phyloP scores from a whole-genome alignment of 768 basidiomycete species.

The Strobilomyces echinocephalus region DNA sequence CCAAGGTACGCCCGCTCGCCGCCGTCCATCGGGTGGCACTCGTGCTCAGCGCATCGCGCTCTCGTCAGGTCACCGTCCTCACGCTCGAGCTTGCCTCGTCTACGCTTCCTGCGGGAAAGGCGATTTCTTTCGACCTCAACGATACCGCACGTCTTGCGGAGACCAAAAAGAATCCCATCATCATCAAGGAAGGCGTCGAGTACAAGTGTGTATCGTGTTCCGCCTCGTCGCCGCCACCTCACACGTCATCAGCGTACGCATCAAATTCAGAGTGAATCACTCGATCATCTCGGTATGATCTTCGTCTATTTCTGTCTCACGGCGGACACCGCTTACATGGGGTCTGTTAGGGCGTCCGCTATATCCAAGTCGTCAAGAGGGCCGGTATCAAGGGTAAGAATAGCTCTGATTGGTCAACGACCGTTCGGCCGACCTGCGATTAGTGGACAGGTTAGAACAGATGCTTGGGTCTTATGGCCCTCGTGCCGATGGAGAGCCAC shows the following conservation, averaged over 20 bases:
- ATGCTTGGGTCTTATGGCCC: slow-evolving; percentile 96
- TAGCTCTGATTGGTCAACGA: not conserved
- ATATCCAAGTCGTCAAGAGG: slow-evolving; percentile 86
- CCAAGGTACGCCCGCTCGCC: slow-evolving; percentile 50
- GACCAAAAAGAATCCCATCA: slow-evolving; percentile 73
- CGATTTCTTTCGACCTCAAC: slow-evolving; percentile 63
- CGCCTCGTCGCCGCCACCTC: not conserved
- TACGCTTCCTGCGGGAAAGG: slow-evolving; percentile 57
- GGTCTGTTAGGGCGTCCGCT: slow-evolving; percentile 64
- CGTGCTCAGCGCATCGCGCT: slow-evolving; percentile 18
- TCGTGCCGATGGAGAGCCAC: slow-evolving; percentile 54
- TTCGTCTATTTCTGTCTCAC: not conserved
- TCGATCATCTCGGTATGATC: slow-evolving; percentile 73
- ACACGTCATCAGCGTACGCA: slow-evolving; percentile 54
- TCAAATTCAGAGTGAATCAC: slow-evolving; percentile 84
- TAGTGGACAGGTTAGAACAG: slow-evolving; percentile 88
- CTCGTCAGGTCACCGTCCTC: slow-evolving; percentile 59
- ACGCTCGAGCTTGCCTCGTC: slow-evolving; percentile 77
- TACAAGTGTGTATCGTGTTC: slow-evolving; percentile 58
- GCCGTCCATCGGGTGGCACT: slow-evolving; percentile 9
- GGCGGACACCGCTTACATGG: slow-evolving; percentile 6
- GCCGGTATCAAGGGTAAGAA: slow-evolving; percentile 62
- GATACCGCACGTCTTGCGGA: slow-evolving; percentile 41
- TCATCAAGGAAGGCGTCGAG: slow-evolving; percentile 81
- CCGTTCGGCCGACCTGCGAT: slow-evolving; percentile 3